Conservation (phyloP, 2,329 filamentous ascomycete species). For the Tolypocladium sp. region DNA sequence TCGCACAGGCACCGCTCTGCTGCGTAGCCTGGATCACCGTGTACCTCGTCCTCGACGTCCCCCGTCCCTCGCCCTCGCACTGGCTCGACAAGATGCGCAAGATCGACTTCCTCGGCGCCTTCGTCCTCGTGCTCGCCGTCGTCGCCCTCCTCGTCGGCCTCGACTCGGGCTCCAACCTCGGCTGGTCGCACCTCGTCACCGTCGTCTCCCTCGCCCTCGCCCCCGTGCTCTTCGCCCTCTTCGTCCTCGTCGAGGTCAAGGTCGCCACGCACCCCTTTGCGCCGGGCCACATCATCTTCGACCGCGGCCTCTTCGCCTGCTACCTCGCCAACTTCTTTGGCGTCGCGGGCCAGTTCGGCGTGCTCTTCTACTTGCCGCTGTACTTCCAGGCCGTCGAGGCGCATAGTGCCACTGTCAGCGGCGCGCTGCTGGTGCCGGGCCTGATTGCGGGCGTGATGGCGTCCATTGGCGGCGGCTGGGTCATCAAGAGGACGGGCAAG, state of each 20-base stretch:
- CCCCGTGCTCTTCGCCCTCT: conserved; percentile 52
- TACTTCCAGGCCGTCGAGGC: conserved; percentile 68
- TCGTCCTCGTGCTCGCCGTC: conserved; percentile 56
- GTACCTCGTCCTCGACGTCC: conserved; percentile 51
- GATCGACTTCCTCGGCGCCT: conserved; percentile 66
- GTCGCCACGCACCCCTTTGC: conserved; percentile 65
- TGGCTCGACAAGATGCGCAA: conserved; percentile 57
- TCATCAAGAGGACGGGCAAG: conserved; percentile 61
- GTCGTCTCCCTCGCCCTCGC: conserved; percentile 47
- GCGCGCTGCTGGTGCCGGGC: conserved; percentile 56
- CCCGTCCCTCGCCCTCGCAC: conserved; percentile 49
- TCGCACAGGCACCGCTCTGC: conserved; percentile 61
- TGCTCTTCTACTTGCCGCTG: conserved; percentile 65
- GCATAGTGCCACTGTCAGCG: conserved; percentile 53
- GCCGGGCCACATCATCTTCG: conserved; percentile 63
- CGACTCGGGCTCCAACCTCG: conserved; percentile 63
- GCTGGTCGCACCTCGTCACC: conserved; percentile 53
- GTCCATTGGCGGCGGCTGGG: conserved; percentile 53
- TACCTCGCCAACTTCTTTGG: conserved; percentile 67
- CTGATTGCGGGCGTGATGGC: conserved; percentile 54
- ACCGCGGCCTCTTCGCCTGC: conserved; percentile 54
- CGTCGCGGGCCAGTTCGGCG: conserved; percentile 45
- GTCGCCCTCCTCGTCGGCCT: conserved; percentile 59
- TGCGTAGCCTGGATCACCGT: conserved; percentile 56
- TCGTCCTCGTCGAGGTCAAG: conserved; percentile 59